These are phyloP conservation scores for Pochonia chlamydosporia DNA, from an alignment of 2,329 filamentous ascomycete species.

Conservation along the genomic window DNA sequence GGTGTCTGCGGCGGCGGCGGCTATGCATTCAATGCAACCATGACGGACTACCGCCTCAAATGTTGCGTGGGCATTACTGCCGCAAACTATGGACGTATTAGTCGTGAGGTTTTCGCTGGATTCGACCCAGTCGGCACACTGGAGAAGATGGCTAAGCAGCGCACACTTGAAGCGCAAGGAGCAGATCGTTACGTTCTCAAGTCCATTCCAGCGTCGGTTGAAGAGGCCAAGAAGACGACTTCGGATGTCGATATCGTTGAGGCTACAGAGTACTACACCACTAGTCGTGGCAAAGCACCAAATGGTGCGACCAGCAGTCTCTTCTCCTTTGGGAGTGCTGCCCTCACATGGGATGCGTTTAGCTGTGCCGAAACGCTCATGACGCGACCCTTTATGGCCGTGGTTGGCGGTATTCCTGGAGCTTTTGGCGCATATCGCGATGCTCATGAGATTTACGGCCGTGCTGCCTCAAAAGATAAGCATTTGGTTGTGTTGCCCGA, in stretches of 20 bases:
- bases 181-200: neutral
- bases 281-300: neutral
- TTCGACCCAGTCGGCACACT: slow-evolving; percentile 4
- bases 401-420: slow-evolving; percentile 2
- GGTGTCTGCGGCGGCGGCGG: slow-evolving; percentile 22
- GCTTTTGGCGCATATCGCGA: neutral
- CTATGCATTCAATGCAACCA: slow-evolving; percentile 27
- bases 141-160: slow-evolving; percentile 6
- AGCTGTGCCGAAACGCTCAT: slow-evolving; percentile 5
- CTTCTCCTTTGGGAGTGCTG: slow-evolving; percentile 5
- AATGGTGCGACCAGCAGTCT: slow-evolving; percentile 4
- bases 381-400: slow-evolving; percentile 8
- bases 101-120: neutral
- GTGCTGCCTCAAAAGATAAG: slow-evolving; percentile 8
- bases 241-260: slow-evolving; percentile 1
- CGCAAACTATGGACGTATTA: neutral
- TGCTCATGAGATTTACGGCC: slow-evolving; percentile 1
- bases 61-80: neutral
- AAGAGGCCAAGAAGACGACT: neutral
- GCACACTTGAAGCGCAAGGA: slow-evolving; percentile 2
- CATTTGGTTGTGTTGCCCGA: slow-evolving; percentile 7
- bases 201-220: slow-evolving; percentile 5
- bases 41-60: slow-evolving; percentile 31
- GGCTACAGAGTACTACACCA: slow-evolving; percentile 9
- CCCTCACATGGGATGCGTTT: slow-evolving; percentile 9